phyloP scores from a whole-genome alignment of 148 eudicot genomes.

The Nepenthes mirabilis region DNA sequence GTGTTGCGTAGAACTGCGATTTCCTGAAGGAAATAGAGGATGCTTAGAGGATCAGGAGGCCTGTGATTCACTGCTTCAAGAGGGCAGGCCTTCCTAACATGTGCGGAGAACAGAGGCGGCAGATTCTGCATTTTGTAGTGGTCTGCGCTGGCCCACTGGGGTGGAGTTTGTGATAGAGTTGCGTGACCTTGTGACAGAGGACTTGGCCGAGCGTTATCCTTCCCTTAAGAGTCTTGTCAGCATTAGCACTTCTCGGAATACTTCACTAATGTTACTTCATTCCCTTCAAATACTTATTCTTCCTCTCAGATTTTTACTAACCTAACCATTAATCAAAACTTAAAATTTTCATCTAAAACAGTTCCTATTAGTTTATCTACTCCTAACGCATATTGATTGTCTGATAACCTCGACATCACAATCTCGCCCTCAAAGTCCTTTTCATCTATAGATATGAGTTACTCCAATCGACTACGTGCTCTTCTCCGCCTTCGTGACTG shows the following conservation, averaged over 20 bases:
- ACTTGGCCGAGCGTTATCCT: constrained; percentile 44
- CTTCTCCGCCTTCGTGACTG: no score
- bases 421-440: no score
- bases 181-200: constrained; percentile 55
- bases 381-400: no score
- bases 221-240: constrained; percentile 34
- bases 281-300: no score
- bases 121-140: constrained; percentile 54
- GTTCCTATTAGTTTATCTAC: no score
- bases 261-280: no score
- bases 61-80: constrained; percentile 52
- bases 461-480: no score
- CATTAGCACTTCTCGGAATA: constrained; percentile 48
- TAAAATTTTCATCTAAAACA: no score
- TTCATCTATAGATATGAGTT: no score
- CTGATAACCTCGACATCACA: no score
- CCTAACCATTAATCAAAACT: no score
- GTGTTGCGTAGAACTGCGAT: constrained; percentile 43
- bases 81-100: constrained; percentile 49
- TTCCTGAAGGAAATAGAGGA: constrained; percentile 70
- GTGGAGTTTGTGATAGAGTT: constrained; percentile 64
- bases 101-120: constrained; percentile 47
- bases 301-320: no score
- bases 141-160: constrained; percentile 78
- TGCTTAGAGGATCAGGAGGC: constrained; percentile 50